phyloP scores from a whole-genome alignment of 495 filamentous ascomycete genomes.

The Penicillium dipodomyicola region DNA sequence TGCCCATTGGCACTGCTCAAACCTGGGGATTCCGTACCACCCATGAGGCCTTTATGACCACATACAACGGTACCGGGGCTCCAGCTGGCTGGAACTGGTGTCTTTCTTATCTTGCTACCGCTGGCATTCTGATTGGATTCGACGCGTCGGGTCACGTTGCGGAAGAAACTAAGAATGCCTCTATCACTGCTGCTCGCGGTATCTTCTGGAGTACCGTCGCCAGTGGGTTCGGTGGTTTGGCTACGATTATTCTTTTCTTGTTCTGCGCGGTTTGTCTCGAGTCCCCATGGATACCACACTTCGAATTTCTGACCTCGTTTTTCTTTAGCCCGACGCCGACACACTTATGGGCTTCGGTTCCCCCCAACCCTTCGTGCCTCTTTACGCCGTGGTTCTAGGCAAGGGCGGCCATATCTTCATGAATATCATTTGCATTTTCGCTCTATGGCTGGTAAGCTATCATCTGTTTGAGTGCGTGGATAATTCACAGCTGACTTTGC shows the following conservation, averaged over 20 bases:
- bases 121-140: conserved; percentile 58
- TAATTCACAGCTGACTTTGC: conserved; percentile 3
- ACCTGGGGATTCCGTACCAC: conserved; percentile 56
- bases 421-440: conserved; percentile 52
- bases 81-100: conserved; percentile 59
- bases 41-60: conserved; percentile 55
- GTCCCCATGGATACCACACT: background rate
- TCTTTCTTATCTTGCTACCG: conserved; percentile 56
- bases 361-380: conserved; percentile 54
- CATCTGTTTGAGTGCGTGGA: background rate
- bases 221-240: conserved; percentile 49
- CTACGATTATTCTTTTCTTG: conserved; percentile 54
- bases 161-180: conserved; percentile 58
- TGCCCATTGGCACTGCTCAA: conserved; percentile 52
- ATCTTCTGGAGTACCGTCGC: conserved; percentile 56
- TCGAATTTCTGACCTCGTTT: conserved; percentile 4
- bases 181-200: conserved; percentile 50
- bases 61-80: conserved; percentile 56
- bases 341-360: conserved; percentile 45
- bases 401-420: conserved; percentile 55
- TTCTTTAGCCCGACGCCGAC: conserved; percentile 35
- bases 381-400: conserved; percentile 53
- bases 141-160: conserved; percentile 56
- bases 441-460: conserved; percentile 45
- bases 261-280: conserved; percentile 48